phyloP scores from a whole-genome alignment of 2,329 filamentous ascomycete species.

The Herpotrichia juniperi region DNA sequence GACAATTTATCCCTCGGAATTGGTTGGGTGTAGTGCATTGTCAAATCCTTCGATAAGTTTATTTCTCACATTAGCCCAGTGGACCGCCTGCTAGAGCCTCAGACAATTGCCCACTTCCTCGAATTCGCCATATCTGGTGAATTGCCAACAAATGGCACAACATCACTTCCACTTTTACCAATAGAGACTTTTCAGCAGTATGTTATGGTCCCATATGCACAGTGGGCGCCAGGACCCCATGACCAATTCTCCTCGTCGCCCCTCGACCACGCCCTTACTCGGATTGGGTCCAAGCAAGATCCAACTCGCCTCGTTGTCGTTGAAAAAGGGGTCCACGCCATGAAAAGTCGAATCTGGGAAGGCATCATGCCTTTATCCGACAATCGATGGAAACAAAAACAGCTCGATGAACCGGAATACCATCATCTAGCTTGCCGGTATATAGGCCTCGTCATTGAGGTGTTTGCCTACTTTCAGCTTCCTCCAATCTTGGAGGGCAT shows the following conservation, averaged over 20 bases:
- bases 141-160: not conserved
- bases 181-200: not conserved
- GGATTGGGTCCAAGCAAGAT: slow-evolving; percentile 1
- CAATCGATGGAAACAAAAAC: slow-evolving; percentile 1
- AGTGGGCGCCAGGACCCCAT: slow-evolving; percentile 5
- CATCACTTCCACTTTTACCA: not conserved
- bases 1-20: too few species aligned
- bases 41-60: not conserved
- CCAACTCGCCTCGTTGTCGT: not conserved
- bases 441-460: slow-evolving; percentile 1
- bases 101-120: slow-evolving; percentile 1
- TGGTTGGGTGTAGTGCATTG: too few species aligned
- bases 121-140: not conserved
- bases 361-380: slow-evolving; percentile 4
- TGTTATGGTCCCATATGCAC: not conserved
- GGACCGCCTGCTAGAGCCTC: slow-evolving; percentile 1
- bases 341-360: slow-evolving; percentile 4
- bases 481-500: not conserved
- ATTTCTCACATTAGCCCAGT: not conserved
- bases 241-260: not conserved
- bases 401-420: not conserved
- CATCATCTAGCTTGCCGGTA: slow-evolving; percentile 3
- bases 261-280: not conserved
- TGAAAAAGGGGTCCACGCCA: slow-evolving; percentile 5
- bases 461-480: slow-evolving; percentile 4